Evolutionary conservation across 2,329 filamentous ascomycete species (phyloP).

Genomic region (Emmonsiellopsis sp.): DNA sequence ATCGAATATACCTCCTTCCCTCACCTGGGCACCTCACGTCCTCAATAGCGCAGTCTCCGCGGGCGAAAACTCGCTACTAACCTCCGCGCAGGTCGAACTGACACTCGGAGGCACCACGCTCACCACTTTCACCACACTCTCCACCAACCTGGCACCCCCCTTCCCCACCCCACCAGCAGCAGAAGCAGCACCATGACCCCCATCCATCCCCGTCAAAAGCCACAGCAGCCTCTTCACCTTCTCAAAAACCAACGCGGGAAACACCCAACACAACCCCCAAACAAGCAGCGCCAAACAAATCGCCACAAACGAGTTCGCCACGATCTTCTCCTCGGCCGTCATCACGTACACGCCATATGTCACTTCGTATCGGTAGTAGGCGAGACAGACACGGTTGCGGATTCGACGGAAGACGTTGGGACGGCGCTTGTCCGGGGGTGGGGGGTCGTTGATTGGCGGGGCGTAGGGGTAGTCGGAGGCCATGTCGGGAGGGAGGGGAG

Average conservation of each 20-base stretch:
- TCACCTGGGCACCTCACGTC: no score
- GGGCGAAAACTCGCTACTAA: no score
- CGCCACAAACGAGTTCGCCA: slow-evolving; percentile 33
- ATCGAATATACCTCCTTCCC: no score
- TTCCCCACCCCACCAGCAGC: slow-evolving; percentile 21
- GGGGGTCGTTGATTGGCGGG: neutral
- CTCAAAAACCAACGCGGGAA: slow-evolving; percentile 28
- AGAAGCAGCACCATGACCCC: slow-evolving; percentile 20
- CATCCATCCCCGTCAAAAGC: slow-evolving; percentile 29
- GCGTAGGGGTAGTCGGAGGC: neutral
- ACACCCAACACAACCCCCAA: slow-evolving; percentile 30
- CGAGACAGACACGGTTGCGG: slow-evolving; percentile 27
- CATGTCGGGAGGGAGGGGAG: neutral
- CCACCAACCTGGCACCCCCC: neutral
- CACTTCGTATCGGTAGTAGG: slow-evolving; percentile 40
- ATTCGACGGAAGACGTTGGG: slow-evolving; percentile 19
- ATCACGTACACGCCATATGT: slow-evolving; percentile 38
- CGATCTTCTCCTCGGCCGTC: slow-evolving; percentile 34
- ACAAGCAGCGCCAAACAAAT: slow-evolving; percentile 25
- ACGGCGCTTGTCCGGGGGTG: slow-evolving; percentile 7
- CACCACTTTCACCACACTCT: no score
- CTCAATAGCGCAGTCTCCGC: no score
- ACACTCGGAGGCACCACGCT: no score
- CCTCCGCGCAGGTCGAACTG: no score
- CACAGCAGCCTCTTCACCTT: slow-evolving; percentile 27